Evolutionary conservation across 192 early-diverging fungal genomes (phyloP), one percentile per base, ranked within the genome.

Genomic region (Coemansia sp.): DNA sequence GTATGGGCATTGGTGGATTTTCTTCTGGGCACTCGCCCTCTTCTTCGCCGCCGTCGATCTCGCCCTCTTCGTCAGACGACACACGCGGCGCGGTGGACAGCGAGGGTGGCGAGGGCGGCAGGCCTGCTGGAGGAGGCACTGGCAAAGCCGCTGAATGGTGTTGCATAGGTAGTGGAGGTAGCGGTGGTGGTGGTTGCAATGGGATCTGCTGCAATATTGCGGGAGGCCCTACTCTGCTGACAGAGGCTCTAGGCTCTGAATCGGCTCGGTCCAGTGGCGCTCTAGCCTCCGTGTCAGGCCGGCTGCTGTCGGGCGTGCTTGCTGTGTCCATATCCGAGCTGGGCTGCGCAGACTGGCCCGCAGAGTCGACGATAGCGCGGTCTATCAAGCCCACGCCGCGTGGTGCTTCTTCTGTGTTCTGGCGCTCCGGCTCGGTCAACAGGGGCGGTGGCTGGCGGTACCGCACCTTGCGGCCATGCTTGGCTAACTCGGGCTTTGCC

Each of bases 321-420:
- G 49, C 71, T 20, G 51, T 58, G 11, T 74, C 71, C 64, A 74
- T 74, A 23, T 74, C 71, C 5, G 64, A 67, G 43, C 59, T 40
- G 7, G 37, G 30, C 27, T 22, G 19, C 46, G 20, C 32, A 15
- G 32, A 19, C 22, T 17, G n/a, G 8, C 13, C 30, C 20, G 36
- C 20, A 13, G 10, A 14, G 23, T 23, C 25, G 33, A 19, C 34
- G 15, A 23, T 22, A 28, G 30, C 30, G 30, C n/a, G n/a, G n/a
- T n/a, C n/a, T n/a, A n/a, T n/a, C n/a, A n/a, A n/a, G n/a, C n/a
- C n/a, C n/a, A n/a, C n/a, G n/a, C n/a, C n/a, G n/a, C n/a, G n/a
- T n/a, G n/a, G n/a, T n/a, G n/a, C n/a, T n/a, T n/a, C n/a, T n/a
- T n/a, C n/a, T n/a, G n/a, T n/a, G n/a, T n/a, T n/a, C n/a, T n/a